Base-by-base conservation (phyloP, 495 filamentous ascomycete genomes). In the Endocarpon pusillum region DNA sequence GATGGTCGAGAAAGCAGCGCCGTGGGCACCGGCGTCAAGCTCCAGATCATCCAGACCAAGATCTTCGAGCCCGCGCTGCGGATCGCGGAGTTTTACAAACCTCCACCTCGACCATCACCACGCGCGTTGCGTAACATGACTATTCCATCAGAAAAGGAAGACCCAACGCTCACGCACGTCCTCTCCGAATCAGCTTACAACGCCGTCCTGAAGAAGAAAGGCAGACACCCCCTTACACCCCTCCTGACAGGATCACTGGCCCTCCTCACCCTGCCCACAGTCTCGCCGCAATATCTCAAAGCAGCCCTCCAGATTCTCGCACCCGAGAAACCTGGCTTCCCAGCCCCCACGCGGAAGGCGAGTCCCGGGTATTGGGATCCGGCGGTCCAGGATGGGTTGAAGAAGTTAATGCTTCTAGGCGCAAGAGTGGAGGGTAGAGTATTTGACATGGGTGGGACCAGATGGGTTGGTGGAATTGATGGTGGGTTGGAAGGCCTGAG, bases 351-450 rank as follows among this genome's bases (percentile, higher is more conserved):
- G 19, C 64, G 78, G 30, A 72, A 69, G 48, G 71, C 68, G 35
- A 81, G 73, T 47, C 83, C 85, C 0, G 75, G 72, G 2, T 87
- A 86, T 55, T 65, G 86, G 55, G 86, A 94, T 32, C 55, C 67
- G 1, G 51, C 64, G 9, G 75, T 82, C 25, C 81, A 92, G 58
- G 65, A 53, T 33, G 91, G 81, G 25, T 48, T 96, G 46, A 72
- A 79, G 53, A 97, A 97, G 57, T 54, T 96, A 37, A 57, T 91
- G 51, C 45, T 97, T 21, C 55, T 96, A 27, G 91, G 82, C 36
- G 85, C 85, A 12, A 66, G 89, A 35, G 70, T 93, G 17, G 73
- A 79, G 43, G 78, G 78, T 39, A 71, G 69, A 57, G 78, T 84
- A 28, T 82, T 96, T 45, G 91, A 97, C 56, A 47, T 65, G 19